Evolutionary conservation across 768 basidiomycete genomes (phyloP).

Genomic region (Suillus tomentosus): DNA sequence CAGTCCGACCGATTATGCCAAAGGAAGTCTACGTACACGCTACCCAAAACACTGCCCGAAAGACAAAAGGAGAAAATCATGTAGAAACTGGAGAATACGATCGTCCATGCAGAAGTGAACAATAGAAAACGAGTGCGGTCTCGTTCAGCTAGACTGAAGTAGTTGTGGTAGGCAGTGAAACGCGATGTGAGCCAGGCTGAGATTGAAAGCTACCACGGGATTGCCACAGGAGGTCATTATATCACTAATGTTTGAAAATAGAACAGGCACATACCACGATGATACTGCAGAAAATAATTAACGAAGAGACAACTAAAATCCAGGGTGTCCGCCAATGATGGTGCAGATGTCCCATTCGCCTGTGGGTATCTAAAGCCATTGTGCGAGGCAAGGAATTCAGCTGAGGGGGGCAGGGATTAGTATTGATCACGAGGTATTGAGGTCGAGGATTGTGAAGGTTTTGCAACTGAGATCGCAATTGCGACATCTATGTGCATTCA

Average conservation of each 20-base stretch:
- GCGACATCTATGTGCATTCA: conserved; percentile 31
- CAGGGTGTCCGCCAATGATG: conserved; percentile 8
- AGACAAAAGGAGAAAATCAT: conserved; percentile 52
- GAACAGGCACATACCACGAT: conserved; percentile 52
- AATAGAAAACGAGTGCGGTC: conserved; percentile 68
- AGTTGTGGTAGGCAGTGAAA: conserved; percentile 61
- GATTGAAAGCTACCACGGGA: conserved; percentile 53
- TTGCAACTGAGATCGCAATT: conserved; percentile 38
- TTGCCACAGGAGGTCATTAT: not conserved
- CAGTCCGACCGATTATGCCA: conserved; percentile 5
- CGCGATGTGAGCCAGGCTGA: conserved; percentile 70
- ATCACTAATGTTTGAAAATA: not conserved
- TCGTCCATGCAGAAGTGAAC: conserved; percentile 75
- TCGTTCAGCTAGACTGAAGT: conserved; percentile 47
- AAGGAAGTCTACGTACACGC: conserved; percentile 52
- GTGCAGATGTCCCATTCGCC: conserved; percentile 50
- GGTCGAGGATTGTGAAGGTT: conserved; percentile 35
- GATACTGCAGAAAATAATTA: conserved; percentile 51
- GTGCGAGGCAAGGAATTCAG: conserved; percentile 47
- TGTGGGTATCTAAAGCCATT: conserved; percentile 41
- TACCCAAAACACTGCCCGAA: conserved; percentile 52
- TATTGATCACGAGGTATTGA: conserved; percentile 30
- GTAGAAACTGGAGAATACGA: conserved; percentile 52
- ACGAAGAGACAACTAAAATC: conserved; percentile 55
- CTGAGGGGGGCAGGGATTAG: conserved; percentile 57